Conservation (phyloP, 106 monocot genomes). For the Dendrobium chrysotoxum region DNA sequence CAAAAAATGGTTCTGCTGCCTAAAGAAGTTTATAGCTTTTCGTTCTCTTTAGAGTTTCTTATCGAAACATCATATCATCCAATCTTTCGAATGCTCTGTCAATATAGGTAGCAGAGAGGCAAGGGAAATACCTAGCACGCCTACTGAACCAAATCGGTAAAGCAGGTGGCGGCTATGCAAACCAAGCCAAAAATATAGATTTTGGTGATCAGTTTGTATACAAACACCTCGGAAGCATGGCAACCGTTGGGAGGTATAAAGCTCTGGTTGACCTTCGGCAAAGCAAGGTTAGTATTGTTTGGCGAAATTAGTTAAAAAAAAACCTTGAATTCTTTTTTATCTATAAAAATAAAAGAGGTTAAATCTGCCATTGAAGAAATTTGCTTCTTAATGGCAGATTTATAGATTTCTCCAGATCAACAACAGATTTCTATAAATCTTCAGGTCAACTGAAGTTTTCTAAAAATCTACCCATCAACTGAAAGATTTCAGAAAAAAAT, state of each 20-base stretch:
- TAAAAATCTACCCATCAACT: too few species aligned
- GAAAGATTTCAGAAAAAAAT: too few species aligned
- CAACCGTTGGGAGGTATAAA: conserved; percentile 89
- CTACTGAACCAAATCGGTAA: conserved; percentile 62
- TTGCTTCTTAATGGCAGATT: not conserved
- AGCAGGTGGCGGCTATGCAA: conserved; percentile 64
- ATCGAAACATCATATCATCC: not conserved
- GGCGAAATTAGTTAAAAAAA: too few species aligned
- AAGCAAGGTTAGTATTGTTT: conserved; percentile 62
- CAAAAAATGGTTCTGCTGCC: too few species aligned
- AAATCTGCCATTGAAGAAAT: not conserved
- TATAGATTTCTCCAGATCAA: not conserved
- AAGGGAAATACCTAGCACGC: conserved; percentile 82
- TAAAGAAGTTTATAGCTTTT: not conserved
- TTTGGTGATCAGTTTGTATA: conserved; percentile 81
- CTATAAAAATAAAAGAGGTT: too few species aligned
- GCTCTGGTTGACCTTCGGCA: conserved; percentile 92
- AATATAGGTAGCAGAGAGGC: conserved; percentile 87
- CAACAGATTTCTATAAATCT: too few species aligned
- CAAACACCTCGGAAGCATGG: conserved; percentile 96
- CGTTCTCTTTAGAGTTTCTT: not conserved
- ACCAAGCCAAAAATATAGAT: conserved; percentile 29
- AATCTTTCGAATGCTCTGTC: conserved; percentile 1
- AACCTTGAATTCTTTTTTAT: too few species aligned
- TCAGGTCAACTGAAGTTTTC: too few species aligned